These are phyloP conservation scores for Alternaria consortialis DNA, from an alignment of 2,329 filamentous ascomycete species.

Conservation along the genomic window DNA sequence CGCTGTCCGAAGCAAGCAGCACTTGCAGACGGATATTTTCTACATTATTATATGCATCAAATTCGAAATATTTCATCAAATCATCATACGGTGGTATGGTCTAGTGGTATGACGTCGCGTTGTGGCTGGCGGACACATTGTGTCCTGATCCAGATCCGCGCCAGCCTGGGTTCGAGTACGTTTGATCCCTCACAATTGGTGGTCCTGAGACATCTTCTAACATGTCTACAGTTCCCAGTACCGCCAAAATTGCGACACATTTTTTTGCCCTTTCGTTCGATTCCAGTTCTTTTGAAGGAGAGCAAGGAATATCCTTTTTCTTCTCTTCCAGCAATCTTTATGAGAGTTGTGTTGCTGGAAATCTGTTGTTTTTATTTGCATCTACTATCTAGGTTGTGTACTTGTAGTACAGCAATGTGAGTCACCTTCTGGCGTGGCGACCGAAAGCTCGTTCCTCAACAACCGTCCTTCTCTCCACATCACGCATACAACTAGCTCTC, in stretches of 20 bases:
- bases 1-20: background rate
- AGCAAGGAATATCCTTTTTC: background rate
- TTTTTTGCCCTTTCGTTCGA: conserved; percentile 16
- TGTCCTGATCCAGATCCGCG: conserved; percentile 37
- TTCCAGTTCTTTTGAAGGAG: background rate
- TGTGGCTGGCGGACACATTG: conserved; percentile 36
- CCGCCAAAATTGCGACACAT: conserved; percentile 30
- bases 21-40: background rate
- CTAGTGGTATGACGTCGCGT: conserved; percentile 46
- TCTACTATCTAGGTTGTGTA: background rate
- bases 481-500: background rate
- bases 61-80: conserved; percentile 14
- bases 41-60: no score
- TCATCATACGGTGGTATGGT: conserved; percentile 34
- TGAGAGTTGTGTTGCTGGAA: background rate
- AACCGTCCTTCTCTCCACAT: background rate
- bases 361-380: background rate
- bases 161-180: conserved; percentile 43
- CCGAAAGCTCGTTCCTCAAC: background rate
- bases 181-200: conserved; percentile 13
- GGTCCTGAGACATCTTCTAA: conserved; percentile 29
- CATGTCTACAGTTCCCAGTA: conserved; percentile 39
- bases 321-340: no score
- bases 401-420: background rate
- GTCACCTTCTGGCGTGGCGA: background rate